Evolutionary conservation across 768 basidiomycete species (phyloP), one percentile per base, ranked within the genome.

Genomic region (Leccinellum rugosiceps): DNA sequence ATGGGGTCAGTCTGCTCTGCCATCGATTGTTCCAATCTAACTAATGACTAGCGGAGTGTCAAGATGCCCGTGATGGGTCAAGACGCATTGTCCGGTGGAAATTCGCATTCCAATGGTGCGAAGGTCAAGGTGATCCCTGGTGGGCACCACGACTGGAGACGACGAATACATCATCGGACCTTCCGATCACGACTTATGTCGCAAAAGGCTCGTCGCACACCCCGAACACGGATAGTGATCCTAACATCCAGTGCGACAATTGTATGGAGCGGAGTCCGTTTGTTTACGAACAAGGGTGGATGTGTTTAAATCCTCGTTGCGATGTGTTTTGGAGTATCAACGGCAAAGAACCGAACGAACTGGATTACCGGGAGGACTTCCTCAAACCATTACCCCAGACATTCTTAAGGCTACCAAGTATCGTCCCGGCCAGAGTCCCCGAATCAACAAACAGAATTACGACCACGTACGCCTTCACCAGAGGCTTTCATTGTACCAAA

Each of bases 21-120:
- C 55, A 21, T 57, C 21, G 6, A n/a, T 63, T 43, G 25, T 28
- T 30, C 13, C 32, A 25, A 47, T 45, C 63, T 74, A 43, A 75
- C 21, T 23, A 34, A 34, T 19, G 26, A 44, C 15, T 23, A 73
- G 89, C 87, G 45, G 89, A 91, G 73, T 81, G 79, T 56, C 83
- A 90, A 63, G 64, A 77, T 1, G 73, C 81, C 6, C 70, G 69
- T 41, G 83, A 81, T 57, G 71, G 74, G 17, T 69, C 63, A 31
- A 80, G 81, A 11, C 74, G 72, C n/a, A 82, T 89, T n/a, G 78
- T 90, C 13, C 77, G 90, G 7, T 90, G 83, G 68, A 93, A 92
- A 68, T 92, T 93, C 63, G 85, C 86, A 5, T 93, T 93, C 61
- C 86, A 87, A 62, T 93, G 90, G 90, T 90, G 88, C 60, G 81